Evolutionary conservation across 768 basidiomycete genomes (phyloP).

Genomic region (Termitomyces sp.): DNA sequence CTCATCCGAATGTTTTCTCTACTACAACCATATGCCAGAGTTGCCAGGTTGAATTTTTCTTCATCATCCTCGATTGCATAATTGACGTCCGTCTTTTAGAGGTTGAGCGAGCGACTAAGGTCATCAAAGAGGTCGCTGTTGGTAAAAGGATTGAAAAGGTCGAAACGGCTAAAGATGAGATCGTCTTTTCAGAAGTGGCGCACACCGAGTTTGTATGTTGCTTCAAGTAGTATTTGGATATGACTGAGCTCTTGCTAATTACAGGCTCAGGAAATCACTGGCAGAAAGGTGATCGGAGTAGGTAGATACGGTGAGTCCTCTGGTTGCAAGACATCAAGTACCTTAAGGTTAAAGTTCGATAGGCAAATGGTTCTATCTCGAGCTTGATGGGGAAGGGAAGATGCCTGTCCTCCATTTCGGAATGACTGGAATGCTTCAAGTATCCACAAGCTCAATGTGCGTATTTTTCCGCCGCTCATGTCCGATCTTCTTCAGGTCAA

Average conservation of each 20-base stretch:
- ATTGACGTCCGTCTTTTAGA: conserved; percentile 33
- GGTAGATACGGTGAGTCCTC: conserved; percentile 45
- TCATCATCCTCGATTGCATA: background rate
- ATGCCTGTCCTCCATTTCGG: conserved; percentile 76
- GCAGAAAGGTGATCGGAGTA: conserved; percentile 40
- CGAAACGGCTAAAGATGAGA: conserved; percentile 51
- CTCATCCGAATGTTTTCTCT: background rate
- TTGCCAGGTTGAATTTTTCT: conserved; percentile 38
- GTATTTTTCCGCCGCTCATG: background rate
- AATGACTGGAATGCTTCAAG: conserved; percentile 83
- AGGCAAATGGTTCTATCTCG: conserved; percentile 61
- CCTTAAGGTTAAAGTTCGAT: background rate
- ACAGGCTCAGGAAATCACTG: conserved; percentile 50
- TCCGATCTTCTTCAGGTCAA: conserved; percentile 30
- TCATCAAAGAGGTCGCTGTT: conserved; percentile 45
- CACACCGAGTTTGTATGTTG: conserved; percentile 57
- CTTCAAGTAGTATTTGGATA: background rate
- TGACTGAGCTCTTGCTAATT: background rate
- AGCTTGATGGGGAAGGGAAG: conserved; percentile 53
- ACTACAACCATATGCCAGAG: conserved; percentile 39
- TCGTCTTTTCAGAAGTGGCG: conserved; percentile 56
- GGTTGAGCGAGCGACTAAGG: conserved; percentile 60
- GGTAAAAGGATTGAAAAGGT: conserved; percentile 53
- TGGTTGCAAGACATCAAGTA: background rate
- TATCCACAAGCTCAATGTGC: conserved; percentile 9